A percentile compares a stretch with the other conserved stretches of the same genome.
Conservation (phyloP, 1,139 yeast species). For the Suhomyces coccinellae region DNA sequence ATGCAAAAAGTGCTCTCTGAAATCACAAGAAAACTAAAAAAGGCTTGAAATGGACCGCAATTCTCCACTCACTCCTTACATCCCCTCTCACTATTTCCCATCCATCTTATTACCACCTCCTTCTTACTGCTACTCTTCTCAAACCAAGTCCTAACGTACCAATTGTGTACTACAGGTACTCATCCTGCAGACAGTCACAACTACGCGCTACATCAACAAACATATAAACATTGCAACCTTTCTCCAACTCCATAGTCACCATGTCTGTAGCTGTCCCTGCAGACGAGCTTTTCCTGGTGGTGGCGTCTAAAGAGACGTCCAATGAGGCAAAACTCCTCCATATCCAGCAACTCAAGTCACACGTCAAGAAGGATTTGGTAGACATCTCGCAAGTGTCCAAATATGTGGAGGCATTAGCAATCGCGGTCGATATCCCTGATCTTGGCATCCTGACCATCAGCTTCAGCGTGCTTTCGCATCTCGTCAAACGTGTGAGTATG, state of each 20-base stretch:
- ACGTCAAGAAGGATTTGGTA: conserved; percentile 66
- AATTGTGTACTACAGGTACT: neutral
- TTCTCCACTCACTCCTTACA: no score
- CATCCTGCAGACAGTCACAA: neutral
- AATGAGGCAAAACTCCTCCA: conserved; percentile 35
- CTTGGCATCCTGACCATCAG: conserved; percentile 47
- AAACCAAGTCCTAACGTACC: no score
- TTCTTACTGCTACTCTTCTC: no score
- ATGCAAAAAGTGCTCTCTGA: no score
- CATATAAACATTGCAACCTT: neutral
- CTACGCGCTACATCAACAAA: conserved; percentile 3
- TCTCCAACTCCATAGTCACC: conserved; percentile 1
- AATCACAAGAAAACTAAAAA: no score
- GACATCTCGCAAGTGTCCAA: conserved; percentile 52
- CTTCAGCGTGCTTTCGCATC: conserved; percentile 71
- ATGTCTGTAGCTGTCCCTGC: conserved; percentile 21
- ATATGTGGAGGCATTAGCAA: conserved; percentile 58
- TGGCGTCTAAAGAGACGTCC: conserved; percentile 22
- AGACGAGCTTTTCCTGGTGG: conserved; percentile 25
- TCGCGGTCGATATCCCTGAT: conserved; percentile 45
- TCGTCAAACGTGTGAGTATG: conserved; percentile 72
- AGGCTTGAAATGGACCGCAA: no score
- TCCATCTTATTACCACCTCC: neutral
- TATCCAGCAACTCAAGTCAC: conserved; percentile 59
- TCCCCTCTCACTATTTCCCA: no score